Base-by-base conservation (phyloP, 2,329 filamentous ascomycete species). In the Xylaria sp. region DNA sequence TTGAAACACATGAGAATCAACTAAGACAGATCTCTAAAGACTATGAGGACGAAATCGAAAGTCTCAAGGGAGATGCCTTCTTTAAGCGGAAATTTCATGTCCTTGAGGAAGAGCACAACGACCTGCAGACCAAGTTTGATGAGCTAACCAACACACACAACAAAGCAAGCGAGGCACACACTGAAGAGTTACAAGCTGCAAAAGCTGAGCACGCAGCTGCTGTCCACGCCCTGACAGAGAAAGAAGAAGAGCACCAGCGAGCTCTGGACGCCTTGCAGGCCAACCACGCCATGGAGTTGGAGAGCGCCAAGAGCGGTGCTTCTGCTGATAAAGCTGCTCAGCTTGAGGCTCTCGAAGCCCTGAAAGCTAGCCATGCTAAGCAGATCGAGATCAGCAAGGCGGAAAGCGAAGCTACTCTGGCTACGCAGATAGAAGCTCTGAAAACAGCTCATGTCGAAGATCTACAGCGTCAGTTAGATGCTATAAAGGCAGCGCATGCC, bases 1-100 rank as follows among this genome's bases (percentile, higher is more conserved):
- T 77, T 32, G 81, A 82, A 51, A 86, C 85, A 77, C 87, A 91
- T 75, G 84, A 87, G 69, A 84, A 86, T 72, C 87, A 88, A 75
- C 82, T 91, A 72, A 83, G 87, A 77, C 85, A 84, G 69, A 78
- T 91, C 64, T 88, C 88, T 1, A 82, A 87, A 71, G 88, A 90
- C 72, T 90, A 89, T 72, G 86, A 90, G 76, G 83, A 85, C n/a
- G 88, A 91, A 77, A 90, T 91, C 63, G 88, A 90, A 75, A 86
- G 86, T 66, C 84, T 90, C 18, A 85, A 86, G 66, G 88, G 88
- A 25, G 88, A 91, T 70, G 88, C 89, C 15, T 87, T 87, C 76
- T 89, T 89, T 80, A 90, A 89, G 81, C 86, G 86, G 72, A 88
- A 90, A 78, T 90, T 87, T 70, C 84, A 89, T 68, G 86, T 88